A percentile compares a stretch with the other conserved stretches of the same genome.
Conservation (phyloP, 805 yeast genomes). For the Starmerella stellata region DNA sequence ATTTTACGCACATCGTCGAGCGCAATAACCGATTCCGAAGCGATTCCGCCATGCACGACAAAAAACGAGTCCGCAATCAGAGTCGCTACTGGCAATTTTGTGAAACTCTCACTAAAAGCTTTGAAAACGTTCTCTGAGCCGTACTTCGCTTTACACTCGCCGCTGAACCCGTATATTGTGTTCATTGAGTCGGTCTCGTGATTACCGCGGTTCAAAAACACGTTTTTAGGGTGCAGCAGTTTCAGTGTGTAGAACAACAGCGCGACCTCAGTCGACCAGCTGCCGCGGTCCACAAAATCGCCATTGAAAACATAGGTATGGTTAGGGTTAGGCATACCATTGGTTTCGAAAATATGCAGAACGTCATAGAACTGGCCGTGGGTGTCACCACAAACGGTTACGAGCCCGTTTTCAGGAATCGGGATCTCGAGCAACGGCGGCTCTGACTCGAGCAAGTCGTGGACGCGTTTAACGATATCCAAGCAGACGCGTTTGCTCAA, state of each 20-base stretch:
- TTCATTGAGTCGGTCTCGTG: slow-evolving; percentile 97
- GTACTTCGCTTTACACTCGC: slow-evolving; percentile 85
- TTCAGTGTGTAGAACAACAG: slow-evolving; percentile 60
- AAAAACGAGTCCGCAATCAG: slow-evolving; percentile 60
- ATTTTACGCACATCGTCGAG: slow-evolving; percentile 56
- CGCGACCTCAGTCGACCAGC: slow-evolving; percentile 97
- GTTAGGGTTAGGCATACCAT: slow-evolving; percentile 46
- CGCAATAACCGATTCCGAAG: slow-evolving; percentile 48
- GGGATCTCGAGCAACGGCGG: slow-evolving; percentile 58
- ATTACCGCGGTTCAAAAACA: slow-evolving; percentile 80
- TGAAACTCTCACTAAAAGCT: slow-evolving; percentile 72
- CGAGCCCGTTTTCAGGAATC: slow-evolving; percentile 21
- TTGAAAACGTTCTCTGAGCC: slow-evolving; percentile 50
- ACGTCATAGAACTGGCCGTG: slow-evolving; percentile 94
- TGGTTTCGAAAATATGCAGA: slow-evolving; percentile 50
- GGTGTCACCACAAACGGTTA: slow-evolving; percentile 92
- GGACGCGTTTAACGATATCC: slow-evolving; percentile 59
- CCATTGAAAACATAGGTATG: slow-evolving; percentile 86
- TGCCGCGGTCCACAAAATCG: slow-evolving; percentile 94
- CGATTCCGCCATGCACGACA: slow-evolving; percentile 87
- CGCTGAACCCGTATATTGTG: slow-evolving; percentile 88
- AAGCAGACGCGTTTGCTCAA: slow-evolving; percentile 70
- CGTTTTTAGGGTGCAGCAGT: slow-evolving; percentile 47
- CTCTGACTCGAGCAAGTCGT: slow-evolving; percentile 45
- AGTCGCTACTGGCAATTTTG: slow-evolving; percentile 70